A percentile compares a stretch with the other conserved stretches of the same genome.
These are phyloP conservation scores for Cladosporium cucumerinum DNA, from an alignment of 2,329 filamentous ascomycete genomes.

Conservation along the genomic window DNA sequence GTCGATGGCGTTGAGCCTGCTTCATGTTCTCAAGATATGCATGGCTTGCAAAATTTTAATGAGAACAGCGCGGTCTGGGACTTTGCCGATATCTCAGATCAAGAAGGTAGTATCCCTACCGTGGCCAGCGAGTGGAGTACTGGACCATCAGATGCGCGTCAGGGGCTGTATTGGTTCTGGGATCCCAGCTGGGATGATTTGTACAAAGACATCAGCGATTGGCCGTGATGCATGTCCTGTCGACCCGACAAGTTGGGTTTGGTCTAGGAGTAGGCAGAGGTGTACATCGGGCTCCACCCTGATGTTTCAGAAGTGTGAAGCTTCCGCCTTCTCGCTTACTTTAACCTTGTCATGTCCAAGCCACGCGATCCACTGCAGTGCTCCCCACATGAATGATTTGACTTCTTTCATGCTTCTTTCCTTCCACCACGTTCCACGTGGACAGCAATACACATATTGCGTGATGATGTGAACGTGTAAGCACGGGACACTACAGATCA, in stretches of 20 bases:
- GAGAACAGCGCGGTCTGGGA: neutral
- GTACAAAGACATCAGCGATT: neutral
- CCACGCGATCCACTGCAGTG: neutral
- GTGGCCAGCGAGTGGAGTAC: constrained; percentile 4
- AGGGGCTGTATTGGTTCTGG: constrained; percentile 17
- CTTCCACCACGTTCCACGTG: neutral
- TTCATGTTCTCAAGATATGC: neutral
- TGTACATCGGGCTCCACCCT: neutral
- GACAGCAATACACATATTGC: neutral
- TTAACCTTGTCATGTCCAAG: neutral
- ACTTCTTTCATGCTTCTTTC: neutral
- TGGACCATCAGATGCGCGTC: neutral
- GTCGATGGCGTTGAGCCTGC: neutral
- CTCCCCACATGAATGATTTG: neutral
- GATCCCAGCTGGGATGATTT: constrained; percentile 15
- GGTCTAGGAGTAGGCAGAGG: neutral
- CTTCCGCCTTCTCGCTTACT: neutral
- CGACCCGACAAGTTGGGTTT: neutral
- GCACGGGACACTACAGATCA: neutral
- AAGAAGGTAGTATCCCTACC: neutral
- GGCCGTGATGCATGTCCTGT: neutral
- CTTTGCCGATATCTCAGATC: neutral
- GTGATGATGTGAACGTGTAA: neutral
- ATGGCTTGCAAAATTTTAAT: neutral
- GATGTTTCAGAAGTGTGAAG: neutral